Evolutionary conservation across 768 basidiomycete genomes (phyloP), one percentile per base, ranked within the genome.

Genomic region (Leccinum rimulosum): DNA sequence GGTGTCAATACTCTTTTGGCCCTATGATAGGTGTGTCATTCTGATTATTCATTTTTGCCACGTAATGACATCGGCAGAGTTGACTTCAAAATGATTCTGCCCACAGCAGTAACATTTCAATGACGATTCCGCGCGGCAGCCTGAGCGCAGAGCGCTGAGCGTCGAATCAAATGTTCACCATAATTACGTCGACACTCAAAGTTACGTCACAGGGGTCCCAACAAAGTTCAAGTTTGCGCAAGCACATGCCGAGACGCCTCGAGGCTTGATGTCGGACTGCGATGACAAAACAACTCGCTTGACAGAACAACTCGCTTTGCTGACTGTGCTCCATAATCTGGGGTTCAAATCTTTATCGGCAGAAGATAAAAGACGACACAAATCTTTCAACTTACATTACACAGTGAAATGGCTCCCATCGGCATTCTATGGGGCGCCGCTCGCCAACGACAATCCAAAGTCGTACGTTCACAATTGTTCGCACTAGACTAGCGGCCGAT

Each of bases 371-470:
- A 60, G n/a, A 30, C 10, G 9, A 33, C 7, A 15, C 15, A 15
- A 15, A 38, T 38, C 36, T 25, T 25, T 15, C 36, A 38, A 17
- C 0, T 15, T n/a, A 25, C 25, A 25, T 25, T 25, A 28, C 50
- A 5, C 47, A 50, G 17, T 0, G 25, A 43, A 27, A 69, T 69
- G 68, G 55, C 56, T 31, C 19, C 48, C 9, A 36, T 61, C 25
- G 68, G 68, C 9, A 67, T 59, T 31, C 58, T 67, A 19, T 69
- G 68, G 59, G 66, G 68, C 10, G 43, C 55, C 11, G 7, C 9
- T 49, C 56, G 61, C 19, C 68, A 69, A 45, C 60, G 61, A 12
- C 68, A 69, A 50, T 62, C 59, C 40, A 69, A 65, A 65, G 66
- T 65, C n/a, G 63, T 67, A 55, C 35, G 68, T 69, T 14, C 9